Conservation (phyloP, 192 early-diverging fungal genomes). For the Fimicolochytrium jonesii region DNA sequence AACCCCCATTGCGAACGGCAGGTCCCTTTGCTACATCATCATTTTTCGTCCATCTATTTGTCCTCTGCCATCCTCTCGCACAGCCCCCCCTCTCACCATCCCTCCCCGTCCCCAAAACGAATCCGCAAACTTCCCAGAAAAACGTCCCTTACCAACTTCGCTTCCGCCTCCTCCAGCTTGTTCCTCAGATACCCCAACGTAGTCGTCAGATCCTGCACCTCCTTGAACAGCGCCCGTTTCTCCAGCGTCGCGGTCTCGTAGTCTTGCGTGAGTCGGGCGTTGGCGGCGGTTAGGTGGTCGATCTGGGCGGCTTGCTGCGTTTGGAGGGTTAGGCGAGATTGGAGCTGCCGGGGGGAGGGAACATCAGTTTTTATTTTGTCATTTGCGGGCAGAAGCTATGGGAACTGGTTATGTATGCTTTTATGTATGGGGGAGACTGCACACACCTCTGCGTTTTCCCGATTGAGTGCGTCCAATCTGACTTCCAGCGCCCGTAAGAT, state of each 20-base stretch:
- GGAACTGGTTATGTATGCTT: too few relatives aligned
- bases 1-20: too few relatives aligned
- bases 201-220: slow-evolving; percentile 14
- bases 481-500: not conserved
- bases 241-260: not conserved
- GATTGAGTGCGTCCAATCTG: not conserved
- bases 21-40: too few relatives aligned
- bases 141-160: not conserved
- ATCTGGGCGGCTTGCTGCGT: not conserved
- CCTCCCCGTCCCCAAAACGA: too few relatives aligned
- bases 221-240: not conserved
- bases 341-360: not conserved
- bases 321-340: not conserved
- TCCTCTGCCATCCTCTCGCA: too few relatives aligned
- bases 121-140: too few relatives aligned
- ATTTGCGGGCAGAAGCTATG: too few relatives aligned
- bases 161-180: slow-evolving; percentile 1
- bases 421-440: too few relatives aligned
- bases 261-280: not conserved
- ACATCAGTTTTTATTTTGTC: too few relatives aligned
- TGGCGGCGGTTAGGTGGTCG: not conserved
- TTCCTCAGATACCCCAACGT: not conserved
- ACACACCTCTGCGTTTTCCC: not conserved
- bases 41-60: too few relatives aligned
- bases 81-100: too few relatives aligned